Conservation (phyloP, 1,284 basidiomycete species). For the Coniferiporia sulphurascens region DNA sequence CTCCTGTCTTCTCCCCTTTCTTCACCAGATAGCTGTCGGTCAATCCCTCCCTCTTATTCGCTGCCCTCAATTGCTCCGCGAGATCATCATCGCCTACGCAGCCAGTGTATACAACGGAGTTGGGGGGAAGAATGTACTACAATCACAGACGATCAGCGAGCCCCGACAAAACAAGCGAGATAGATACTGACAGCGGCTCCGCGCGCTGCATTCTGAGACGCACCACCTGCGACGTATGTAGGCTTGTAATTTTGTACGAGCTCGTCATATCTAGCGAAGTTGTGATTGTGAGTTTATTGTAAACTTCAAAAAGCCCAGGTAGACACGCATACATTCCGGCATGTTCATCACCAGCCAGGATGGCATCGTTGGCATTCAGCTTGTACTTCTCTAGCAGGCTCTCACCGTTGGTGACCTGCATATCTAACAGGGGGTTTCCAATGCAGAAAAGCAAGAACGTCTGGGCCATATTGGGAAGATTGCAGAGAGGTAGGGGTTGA, state of each 20-base stretch:
- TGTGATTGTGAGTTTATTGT: neutral
- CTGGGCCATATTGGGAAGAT: conserved; percentile 22
- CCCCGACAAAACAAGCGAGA: conserved; percentile 3
- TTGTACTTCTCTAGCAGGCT: conserved; percentile 85
- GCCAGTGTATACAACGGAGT: conserved; percentile 93
- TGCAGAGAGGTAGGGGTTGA: neutral
- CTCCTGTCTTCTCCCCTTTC: conserved; percentile 86
- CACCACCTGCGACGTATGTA: conserved; percentile 95
- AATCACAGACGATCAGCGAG: conserved; percentile 1
- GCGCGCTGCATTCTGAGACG: conserved; percentile 94
- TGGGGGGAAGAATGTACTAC: conserved; percentile 85
- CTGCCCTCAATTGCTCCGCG: conserved; percentile 85
- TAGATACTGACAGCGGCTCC: conserved; percentile 80
- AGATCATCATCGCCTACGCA: conserved; percentile 92
- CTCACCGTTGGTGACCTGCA: conserved; percentile 84
- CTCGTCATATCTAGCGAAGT: conserved; percentile 76
- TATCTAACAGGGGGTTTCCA: conserved; percentile 88
- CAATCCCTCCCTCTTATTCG: conserved; percentile 92
- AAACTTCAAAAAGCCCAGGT: neutral
- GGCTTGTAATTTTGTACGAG: conserved; percentile 75
- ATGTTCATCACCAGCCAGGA: conserved; percentile 91
- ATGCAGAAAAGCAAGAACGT: conserved; percentile 67
- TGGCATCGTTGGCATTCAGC: conserved; percentile 94
- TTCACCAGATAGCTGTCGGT: conserved; percentile 87
- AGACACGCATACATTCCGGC: conserved; percentile 60